These are phyloP conservation scores for Cyathus striatus DNA, from an alignment of 768 basidiomycete genomes.

Conservation along the genomic window DNA sequence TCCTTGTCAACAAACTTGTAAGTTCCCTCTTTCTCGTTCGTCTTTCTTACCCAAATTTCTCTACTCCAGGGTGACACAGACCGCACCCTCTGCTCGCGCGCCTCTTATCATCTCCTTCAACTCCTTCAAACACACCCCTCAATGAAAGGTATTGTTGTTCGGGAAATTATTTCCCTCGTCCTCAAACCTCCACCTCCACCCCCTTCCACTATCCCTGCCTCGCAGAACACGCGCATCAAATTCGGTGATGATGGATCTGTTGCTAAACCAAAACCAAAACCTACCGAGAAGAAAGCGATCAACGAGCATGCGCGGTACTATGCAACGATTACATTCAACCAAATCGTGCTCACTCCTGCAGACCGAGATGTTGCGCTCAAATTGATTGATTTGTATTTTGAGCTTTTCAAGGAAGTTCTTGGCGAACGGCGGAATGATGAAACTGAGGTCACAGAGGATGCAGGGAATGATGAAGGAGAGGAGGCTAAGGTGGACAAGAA, in stretches of 20 bases:
- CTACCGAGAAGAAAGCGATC: conserved; percentile 33
- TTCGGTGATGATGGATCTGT: conserved; percentile 37
- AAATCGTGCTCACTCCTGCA: conserved; percentile 66
- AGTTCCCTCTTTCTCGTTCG: conserved; percentile 18
- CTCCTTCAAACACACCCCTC: conserved; percentile 86
- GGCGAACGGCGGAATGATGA: conserved; percentile 44
- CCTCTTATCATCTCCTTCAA: conserved; percentile 86
- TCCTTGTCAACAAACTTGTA: conserved; percentile 93
- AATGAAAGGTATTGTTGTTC: conserved; percentile 88
- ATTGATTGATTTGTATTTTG: conserved; percentile 89
- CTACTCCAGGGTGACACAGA: conserved; percentile 82
- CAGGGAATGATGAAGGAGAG: conserved; percentile 23
- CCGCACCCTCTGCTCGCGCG: conserved; percentile 80
- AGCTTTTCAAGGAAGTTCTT: conserved; percentile 86
- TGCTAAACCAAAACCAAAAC: conserved; percentile 20
- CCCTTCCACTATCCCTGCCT: conserved; percentile 23
- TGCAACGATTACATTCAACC: conserved; percentile 90
- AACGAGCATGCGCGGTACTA: conserved; percentile 87
- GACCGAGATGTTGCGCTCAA: conserved; percentile 74
- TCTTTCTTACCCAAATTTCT: too few species aligned
- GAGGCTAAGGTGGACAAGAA: conserved; percentile 33
- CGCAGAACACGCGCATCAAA: conserved; percentile 42
- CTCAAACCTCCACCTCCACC: conserved; percentile 52
- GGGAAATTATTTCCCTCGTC: conserved; percentile 78
- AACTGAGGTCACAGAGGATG: conserved; percentile 21